phyloP scores from a whole-genome alignment of 179 eudicot genomes.

The Heliamphora pulchella region DNA sequence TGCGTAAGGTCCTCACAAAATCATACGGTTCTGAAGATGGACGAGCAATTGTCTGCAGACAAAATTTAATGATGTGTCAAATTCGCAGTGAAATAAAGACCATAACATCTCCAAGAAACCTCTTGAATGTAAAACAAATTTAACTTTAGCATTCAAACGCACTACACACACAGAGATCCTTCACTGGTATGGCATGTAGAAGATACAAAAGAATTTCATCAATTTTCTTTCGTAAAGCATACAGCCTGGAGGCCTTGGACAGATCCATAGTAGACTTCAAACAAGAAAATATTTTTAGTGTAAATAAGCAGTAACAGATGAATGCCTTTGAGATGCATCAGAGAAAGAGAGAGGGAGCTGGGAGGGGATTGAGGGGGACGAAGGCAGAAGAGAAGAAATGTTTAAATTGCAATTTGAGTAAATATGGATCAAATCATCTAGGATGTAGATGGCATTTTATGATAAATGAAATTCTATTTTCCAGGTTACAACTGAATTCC shows the following conservation, averaged over 20 bases:
- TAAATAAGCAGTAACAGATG: not conserved
- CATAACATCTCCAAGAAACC: not conserved
- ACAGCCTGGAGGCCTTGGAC: not conserved
- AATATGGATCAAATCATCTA: not conserved
- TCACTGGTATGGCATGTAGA: not conserved
- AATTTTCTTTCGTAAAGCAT: not conserved
- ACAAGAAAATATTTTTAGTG: not conserved
- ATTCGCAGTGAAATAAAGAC: slow-evolving; percentile 6
- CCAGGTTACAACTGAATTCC: not conserved
- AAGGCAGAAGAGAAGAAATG: not conserved
- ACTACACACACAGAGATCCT: not conserved
- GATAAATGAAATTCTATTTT: not conserved
- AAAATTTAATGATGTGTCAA: not conserved
- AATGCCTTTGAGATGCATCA: not conserved
- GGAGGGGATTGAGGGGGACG: not conserved
- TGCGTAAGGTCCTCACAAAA: slow-evolving; percentile 56
- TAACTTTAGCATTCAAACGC: not conserved
- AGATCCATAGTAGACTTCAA: not conserved
- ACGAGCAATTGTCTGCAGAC: slow-evolving; percentile 46
- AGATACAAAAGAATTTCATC: not conserved
- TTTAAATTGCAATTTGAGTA: not conserved
- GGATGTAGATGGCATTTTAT: not conserved
- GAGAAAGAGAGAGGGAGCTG: slow-evolving; percentile 11
- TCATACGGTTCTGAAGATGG: slow-evolving; percentile 56
- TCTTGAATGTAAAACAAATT: not conserved